Evolutionary conservation across 2,329 filamentous ascomycete genomes (phyloP).

Genomic region (Beauveria varroae): DNA sequence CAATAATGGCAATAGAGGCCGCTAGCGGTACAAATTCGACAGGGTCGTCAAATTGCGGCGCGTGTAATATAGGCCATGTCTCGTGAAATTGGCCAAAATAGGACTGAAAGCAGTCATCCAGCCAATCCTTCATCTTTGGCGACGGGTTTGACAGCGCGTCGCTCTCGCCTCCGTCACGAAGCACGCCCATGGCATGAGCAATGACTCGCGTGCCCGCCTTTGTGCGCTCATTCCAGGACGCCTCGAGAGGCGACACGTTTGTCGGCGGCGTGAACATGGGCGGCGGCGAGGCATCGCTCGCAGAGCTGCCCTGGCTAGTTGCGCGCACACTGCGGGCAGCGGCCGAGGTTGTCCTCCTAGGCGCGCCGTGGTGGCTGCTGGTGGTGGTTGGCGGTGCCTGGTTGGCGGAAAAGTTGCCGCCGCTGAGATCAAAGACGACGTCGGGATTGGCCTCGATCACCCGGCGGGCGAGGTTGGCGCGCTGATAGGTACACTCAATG

Average conservation of each 20-base stretch:
- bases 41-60: slow-evolving; percentile 25
- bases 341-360: background rate
- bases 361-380: background rate
- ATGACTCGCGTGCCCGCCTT: slow-evolving; percentile 4
- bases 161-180: background rate
- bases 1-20: slow-evolving; percentile 30
- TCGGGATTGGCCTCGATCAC: slow-evolving; percentile 7
- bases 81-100: slow-evolving; percentile 36
- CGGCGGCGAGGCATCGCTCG: background rate
- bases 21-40: slow-evolving; percentile 18
- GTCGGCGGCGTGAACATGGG: background rate
- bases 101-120: slow-evolving; percentile 16
- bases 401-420: slow-evolving; percentile 6
- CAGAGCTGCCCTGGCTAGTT: background rate
- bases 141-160: slow-evolving; percentile 10
- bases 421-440: slow-evolving; percentile 4
- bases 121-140: slow-evolving; percentile 16
- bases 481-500: slow-evolving; percentile 30
- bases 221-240: slow-evolving; percentile 6
- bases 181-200: slow-evolving; percentile 4
- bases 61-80: slow-evolving; percentile 34
- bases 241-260: background rate
- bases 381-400: background rate
- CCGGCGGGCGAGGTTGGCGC: slow-evolving; percentile 11
- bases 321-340: background rate